Evolutionary conservation across 75 land plant species (phyloP).

Genomic region (Pinus tabuliformis): DNA sequence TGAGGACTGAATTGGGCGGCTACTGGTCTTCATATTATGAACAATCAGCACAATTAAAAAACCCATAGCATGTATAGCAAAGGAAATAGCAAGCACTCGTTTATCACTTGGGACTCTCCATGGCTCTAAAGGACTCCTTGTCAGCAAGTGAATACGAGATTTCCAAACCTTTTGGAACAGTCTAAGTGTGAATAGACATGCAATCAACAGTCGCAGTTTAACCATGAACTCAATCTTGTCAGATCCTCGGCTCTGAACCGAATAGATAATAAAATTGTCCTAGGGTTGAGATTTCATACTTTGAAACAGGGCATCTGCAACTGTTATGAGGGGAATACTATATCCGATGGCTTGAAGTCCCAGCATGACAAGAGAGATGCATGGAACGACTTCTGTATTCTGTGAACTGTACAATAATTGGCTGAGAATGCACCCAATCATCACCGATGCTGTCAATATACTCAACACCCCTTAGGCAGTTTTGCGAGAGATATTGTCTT

Average conservation of each 20-base stretch:
- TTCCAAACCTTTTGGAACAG: constrained; percentile 44
- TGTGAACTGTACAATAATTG: constrained; percentile 18
- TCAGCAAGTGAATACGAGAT: constrained; percentile 29
- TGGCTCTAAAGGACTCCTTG: no score
- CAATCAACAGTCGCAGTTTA: constrained; percentile 36
- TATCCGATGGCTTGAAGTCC: constrained; percentile 72
- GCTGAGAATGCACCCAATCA: constrained; percentile 43
- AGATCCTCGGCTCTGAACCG: neutral
- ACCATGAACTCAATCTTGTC: no score
- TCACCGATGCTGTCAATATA: constrained; percentile 46
- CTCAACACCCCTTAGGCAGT: constrained; percentile 49
- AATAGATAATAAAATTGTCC: neutral
- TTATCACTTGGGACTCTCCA: no score
- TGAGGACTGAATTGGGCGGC: no score
- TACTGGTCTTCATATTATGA: no score
- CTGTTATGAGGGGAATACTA: constrained; percentile 65
- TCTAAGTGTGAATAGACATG: neutral
- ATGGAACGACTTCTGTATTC: constrained; percentile 28
- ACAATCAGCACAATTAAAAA: no score
- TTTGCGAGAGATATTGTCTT: constrained; percentile 59
- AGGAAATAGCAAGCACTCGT: no score
- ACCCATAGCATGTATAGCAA: no score
- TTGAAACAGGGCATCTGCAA: constrained; percentile 58
- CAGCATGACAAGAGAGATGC: constrained; percentile 64
- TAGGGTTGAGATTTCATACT: constrained; percentile 16